A percentile compares a stretch with the other conserved stretches of the same genome.
These are phyloP conservation scores for Ogataea methanolica DNA, from an alignment of 805 yeast genomes.

Conservation along the genomic window DNA sequence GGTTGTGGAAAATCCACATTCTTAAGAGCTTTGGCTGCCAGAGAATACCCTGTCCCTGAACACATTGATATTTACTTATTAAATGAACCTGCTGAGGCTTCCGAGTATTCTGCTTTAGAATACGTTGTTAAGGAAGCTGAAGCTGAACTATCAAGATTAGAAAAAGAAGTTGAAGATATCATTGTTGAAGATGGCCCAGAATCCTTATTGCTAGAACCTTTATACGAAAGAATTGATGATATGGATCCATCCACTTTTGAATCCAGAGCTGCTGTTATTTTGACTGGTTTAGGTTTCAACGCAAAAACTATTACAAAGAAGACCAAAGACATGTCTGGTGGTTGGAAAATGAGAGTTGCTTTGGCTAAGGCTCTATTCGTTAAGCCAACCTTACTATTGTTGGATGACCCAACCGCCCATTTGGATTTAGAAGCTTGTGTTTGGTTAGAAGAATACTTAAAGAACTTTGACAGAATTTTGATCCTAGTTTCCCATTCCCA, in stretches of 20 bases:
- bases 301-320: conserved; percentile 79
- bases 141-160: conserved; percentile 82
- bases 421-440: conserved; percentile 99
- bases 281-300: conserved; percentile 97
- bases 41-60: conserved; percentile 94
- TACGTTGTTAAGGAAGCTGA: conserved; percentile 98
- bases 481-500: conserved; percentile 96
- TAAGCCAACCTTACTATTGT: conserved; percentile 88
- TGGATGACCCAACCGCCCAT: conserved; percentile 99
- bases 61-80: conserved; percentile 85
- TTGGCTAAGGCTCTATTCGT: conserved; percentile 96
- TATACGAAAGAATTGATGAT: conserved; percentile 92
- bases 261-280: conserved; percentile 90
- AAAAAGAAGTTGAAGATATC: conserved; percentile 83
- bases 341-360: conserved; percentile 99
- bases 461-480: conserved; percentile 88
- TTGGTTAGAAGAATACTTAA: conserved; percentile 97
- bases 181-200: conserved; percentile 94
- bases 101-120: conserved; percentile 87
- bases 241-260: conserved; percentile 97
- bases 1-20: conserved; percentile 99
- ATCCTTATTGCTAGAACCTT: conserved; percentile 73
- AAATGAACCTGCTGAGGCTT: conserved; percentile 97
- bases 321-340: conserved; percentile 99
- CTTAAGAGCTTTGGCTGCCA: conserved; percentile 86